Percentiles rank a stretch among this genome's conserved stretches.
Conservation (phyloP, 1,139 yeast species). For the Nadsonia starkeyi-henricii region DNA sequence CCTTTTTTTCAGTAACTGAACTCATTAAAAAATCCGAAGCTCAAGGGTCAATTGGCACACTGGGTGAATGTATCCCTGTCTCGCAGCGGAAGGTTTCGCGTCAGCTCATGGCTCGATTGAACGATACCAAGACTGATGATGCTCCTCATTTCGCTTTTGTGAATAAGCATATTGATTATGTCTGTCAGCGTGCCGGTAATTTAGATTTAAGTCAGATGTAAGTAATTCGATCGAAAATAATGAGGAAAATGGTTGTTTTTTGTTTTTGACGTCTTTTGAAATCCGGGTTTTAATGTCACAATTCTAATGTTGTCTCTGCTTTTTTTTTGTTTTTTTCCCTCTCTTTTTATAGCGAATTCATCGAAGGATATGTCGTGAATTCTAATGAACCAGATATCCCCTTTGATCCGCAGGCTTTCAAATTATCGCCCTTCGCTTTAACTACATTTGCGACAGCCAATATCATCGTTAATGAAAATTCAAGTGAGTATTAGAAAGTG, state of each 20-base stretch:
- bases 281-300: neutral
- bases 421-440: neutral
- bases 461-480: neutral
- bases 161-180: neutral
- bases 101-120: neutral
- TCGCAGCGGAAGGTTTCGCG: neutral
- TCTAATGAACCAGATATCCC: neutral
- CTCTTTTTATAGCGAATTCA: neutral
- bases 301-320: neutral
- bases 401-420: neutral
- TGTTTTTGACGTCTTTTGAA: neutral
- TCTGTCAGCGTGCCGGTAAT: neutral
- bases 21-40: neutral
- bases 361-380: neutral
- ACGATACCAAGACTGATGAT: neutral
- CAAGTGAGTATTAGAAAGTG: neutral
- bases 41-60: neutral
- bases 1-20: neutral
- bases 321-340: neutral
- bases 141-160: neutral
- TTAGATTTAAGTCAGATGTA: neutral
- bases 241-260: neutral
- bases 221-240: neutral
- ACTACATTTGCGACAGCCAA: neutral
- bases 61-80: neutral